phyloP scores from a whole-genome alignment of 768 basidiomycete species.

The Suillus occidentalis region DNA sequence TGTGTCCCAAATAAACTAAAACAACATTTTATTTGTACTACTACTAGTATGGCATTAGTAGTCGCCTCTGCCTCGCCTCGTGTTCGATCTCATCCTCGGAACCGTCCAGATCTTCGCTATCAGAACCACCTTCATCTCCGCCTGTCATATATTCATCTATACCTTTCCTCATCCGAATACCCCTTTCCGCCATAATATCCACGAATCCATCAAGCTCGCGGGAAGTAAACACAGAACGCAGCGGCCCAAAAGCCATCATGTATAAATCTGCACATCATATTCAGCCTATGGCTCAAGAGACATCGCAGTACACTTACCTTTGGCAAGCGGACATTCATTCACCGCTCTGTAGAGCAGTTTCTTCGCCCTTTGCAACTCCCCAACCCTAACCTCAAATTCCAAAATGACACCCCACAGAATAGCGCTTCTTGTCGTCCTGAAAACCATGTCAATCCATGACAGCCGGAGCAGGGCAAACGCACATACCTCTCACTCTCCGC shows the following conservation, averaged over 20 bases:
- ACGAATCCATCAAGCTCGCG: conserved; percentile 61
- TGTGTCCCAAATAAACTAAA: conserved; percentile 22
- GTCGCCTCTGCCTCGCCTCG: conserved; percentile 55
- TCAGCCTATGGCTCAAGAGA: conserved; percentile 12
- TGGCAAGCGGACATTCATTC: conserved; percentile 70
- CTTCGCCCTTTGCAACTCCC: conserved; percentile 62
- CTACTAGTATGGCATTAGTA: conserved; percentile 61
- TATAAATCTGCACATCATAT: conserved; percentile 57
- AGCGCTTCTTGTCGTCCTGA: conserved; percentile 65
- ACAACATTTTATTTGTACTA: conserved; percentile 1
- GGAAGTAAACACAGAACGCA: conserved; percentile 60
- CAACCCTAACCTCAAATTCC: conserved; percentile 72
- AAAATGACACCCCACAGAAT: conserved; percentile 73
- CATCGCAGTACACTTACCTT: conserved; percentile 49
- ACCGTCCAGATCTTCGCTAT: conserved; percentile 25
- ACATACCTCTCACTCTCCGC: conserved; percentile 68
- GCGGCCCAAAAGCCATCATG: conserved; percentile 71
- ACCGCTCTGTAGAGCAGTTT: conserved; percentile 72
- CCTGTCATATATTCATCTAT: conserved; percentile 47
- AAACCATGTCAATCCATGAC: conserved; percentile 10
- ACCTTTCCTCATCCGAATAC: conserved; percentile 59
- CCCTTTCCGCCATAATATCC: conserved; percentile 78
- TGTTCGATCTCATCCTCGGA: conserved; percentile 57
- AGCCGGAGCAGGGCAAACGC: not conserved
- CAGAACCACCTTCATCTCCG: conserved; percentile 26